Base-by-base conservation (phyloP, 2,329 filamentous ascomycete species). In the Cladophialophora psammophila region DNA sequence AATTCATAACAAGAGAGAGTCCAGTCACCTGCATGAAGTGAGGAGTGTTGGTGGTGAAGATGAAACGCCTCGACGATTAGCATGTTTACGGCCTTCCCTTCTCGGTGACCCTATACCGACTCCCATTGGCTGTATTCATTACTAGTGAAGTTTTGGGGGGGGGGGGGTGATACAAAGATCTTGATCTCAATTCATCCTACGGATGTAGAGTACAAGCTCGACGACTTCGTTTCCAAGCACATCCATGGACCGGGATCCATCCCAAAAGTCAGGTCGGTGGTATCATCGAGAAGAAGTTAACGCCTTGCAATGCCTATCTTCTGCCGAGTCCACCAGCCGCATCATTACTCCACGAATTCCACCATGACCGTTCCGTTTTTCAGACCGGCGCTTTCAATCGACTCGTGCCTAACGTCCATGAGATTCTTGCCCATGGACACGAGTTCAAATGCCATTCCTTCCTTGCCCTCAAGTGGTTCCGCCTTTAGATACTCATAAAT, bases 401-500 rank as follows among this genome's bases (percentile, higher is more conserved):
- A 92, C 71, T 85, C 81, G 56, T 93, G 90, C 57, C 97, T 82
- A 63, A 84, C 81, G 18, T 91, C 89, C 50, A 97, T 90, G 66
- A 99, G 80, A 74, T 99, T 95, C 76, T 90, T 90, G 56, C 93
- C 92, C 88, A 96, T 91, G 69, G 87, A 87, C 78, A 95, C 93
- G 71, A 99, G 85, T 78, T 98, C 94, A 79, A 99, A 99, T 69
- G 88, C 86, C 12, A 90, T 79, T 0, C 90, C 92, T 35, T 87
- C 86, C 78, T 93, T 94, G 73, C 91, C 93, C 72, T 94, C 90
- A 57, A 96, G 79, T 1, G 93, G 92, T 67, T 91, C 88, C 0
- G 94, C 90, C 81, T 98, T 99, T 71, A 99, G 88, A 93, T 94
- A 99, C 81, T 99, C 95, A 78, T 94, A 99, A 54, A 99, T 89